phyloP scores from a whole-genome alignment of 192 early-diverging fungal genomes.

The Podila horticola region DNA sequence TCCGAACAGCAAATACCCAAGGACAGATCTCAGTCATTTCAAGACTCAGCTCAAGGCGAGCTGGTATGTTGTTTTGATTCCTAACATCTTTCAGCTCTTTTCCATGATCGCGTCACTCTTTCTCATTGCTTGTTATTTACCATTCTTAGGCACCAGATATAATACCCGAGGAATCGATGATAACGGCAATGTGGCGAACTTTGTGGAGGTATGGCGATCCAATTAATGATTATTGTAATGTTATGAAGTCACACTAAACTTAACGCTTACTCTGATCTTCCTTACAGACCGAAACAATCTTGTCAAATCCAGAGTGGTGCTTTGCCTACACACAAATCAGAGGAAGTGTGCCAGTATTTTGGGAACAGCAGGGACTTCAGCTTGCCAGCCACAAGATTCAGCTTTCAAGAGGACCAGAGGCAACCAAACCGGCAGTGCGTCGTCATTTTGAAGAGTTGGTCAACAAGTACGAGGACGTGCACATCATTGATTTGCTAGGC shows the following conservation, averaged over 20 bases:
- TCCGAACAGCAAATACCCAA: constrained; percentile 46
- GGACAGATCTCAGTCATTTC: constrained; percentile 73
- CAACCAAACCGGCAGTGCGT: constrained; percentile 85
- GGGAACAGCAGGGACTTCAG: constrained; percentile 95
- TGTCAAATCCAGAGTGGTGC: constrained; percentile 63
- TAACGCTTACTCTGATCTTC: background rate
- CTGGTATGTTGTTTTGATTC: constrained; percentile 42
- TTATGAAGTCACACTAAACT: no score
- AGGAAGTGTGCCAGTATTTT: constrained; percentile 93
- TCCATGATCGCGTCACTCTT: background rate
- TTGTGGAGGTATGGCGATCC: constrained; percentile 78
- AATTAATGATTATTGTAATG: background rate
- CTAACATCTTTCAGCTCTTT: background rate
- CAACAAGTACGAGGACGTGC: constrained; percentile 77
- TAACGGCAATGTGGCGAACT: constrained; percentile 97
- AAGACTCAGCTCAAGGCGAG: constrained; percentile 80
- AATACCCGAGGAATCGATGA: constrained; percentile 97
- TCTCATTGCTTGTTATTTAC: constrained; percentile 26
- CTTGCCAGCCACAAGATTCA: constrained; percentile 85
- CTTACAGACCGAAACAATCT: constrained; percentile 82
- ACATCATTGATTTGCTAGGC: constrained; percentile 83
- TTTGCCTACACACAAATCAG: constrained; percentile 88
- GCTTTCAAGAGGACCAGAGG: constrained; percentile 81
- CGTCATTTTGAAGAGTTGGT: constrained; percentile 80
- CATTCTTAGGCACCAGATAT: constrained; percentile 84